Evolutionary conservation across 2,329 filamentous ascomycete genomes (phyloP).

Genomic region (Magnaporthiopsis rhizophila): DNA sequence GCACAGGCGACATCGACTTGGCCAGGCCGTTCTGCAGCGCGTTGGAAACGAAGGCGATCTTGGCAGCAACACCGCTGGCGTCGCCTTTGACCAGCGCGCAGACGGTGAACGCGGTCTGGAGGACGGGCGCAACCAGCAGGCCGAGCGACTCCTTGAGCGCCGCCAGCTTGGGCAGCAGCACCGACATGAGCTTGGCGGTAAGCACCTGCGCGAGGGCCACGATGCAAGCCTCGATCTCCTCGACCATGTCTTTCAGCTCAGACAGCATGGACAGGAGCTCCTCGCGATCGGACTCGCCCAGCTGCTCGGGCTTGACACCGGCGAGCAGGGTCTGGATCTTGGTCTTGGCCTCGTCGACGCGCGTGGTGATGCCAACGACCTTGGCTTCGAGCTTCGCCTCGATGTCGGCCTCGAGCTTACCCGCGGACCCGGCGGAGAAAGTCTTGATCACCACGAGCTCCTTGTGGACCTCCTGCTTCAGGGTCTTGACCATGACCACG

Average conservation of each 20-base stretch:
- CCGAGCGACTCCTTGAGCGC: not conserved
- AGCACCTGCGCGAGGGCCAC: not conserved
- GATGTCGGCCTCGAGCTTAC: not conserved
- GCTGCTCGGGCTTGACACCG: not conserved
- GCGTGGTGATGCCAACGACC: not conserved
- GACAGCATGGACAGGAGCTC: not conserved
- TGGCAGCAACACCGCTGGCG: not conserved
- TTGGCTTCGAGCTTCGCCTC: not conserved
- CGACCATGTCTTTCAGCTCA: not conserved
- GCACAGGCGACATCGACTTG: not conserved
- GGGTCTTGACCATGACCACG: not conserved
- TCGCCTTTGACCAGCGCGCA: not conserved
- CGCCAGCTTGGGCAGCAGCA: not conserved
- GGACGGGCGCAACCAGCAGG: not conserved
- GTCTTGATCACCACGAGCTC: not conserved
- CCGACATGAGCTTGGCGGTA: not conserved
- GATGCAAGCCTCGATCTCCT: conserved; percentile 1
- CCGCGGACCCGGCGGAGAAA: not conserved
- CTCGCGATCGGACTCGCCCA: not conserved
- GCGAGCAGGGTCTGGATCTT: not conserved
- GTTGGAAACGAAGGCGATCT: not conserved
- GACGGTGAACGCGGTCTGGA: not conserved
- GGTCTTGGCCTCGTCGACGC: not conserved
- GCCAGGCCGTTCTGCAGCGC: not conserved
- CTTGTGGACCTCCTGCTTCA: not conserved